Evolutionary conservation across 1,139 yeast genomes (phyloP).

Genomic region (Geotrichum aggregatum): DNA sequence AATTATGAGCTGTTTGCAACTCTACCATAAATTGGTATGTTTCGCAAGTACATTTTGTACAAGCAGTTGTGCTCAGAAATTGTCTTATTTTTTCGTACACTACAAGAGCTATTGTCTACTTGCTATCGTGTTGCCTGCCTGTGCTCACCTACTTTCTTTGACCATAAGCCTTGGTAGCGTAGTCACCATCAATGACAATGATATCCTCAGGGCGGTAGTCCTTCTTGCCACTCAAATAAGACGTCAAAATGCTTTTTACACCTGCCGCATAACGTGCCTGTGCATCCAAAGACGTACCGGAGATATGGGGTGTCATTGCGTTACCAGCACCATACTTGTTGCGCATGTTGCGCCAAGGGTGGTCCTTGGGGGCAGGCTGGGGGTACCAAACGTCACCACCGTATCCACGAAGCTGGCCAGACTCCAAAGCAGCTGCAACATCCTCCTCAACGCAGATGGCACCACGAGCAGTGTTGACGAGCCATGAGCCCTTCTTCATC

Average conservation of each 20-base stretch:
- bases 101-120: too few relatives aligned
- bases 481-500: slow-evolving; percentile 73
- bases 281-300: slow-evolving; percentile 79
- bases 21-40: too few relatives aligned
- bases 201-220: slow-evolving; percentile 73
- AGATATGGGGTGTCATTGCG: slow-evolving; percentile 81
- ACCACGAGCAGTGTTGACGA: slow-evolving; percentile 82
- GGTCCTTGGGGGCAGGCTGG: slow-evolving; percentile 73
- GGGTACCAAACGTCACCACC: slow-evolving; percentile 85
- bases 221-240: slow-evolving; percentile 56
- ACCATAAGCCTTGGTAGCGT: slow-evolving; percentile 72
- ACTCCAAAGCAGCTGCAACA: slow-evolving; percentile 66
- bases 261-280: slow-evolving; percentile 72
- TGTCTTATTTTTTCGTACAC: too few relatives aligned
- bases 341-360: slow-evolving; percentile 71
- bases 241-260: slow-evolving; percentile 57
- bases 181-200: slow-evolving; percentile 67
- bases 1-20: too few relatives aligned
- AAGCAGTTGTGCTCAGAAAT: too few relatives aligned
- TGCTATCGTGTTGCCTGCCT: too few relatives aligned
- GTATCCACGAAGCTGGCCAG: slow-evolving; percentile 71
- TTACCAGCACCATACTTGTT: slow-evolving; percentile 70
- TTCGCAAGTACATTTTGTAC: too few relatives aligned
- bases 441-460: slow-evolving; percentile 71
- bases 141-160: slow-evolving; percentile 37